Base-by-base conservation (phyloP, 805 yeast genomes). In the Candida nanaspora region DNA sequence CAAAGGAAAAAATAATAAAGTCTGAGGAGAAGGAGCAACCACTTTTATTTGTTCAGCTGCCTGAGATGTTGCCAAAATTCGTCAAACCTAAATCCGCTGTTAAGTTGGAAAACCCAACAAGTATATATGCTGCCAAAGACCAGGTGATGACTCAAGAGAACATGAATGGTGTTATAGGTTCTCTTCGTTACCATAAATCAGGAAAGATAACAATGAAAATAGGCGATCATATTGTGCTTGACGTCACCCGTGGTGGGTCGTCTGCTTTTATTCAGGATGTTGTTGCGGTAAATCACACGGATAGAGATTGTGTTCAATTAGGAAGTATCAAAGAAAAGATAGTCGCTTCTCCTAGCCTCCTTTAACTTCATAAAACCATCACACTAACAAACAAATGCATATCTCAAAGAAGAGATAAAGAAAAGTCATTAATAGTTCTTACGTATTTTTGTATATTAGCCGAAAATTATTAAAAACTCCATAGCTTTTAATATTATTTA, bases 181-280 rank as follows among this genome's bases (percentile, higher is more conserved):
- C 74, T 9, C 54, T 91, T 27, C 75, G 91, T 41, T 68, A 81
- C 35, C 96, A 89, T 58, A 76, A 80, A 52, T 86, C 96, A 1
- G 98, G 98, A 3, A 85, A 76, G 55, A 59, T 87, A 18, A 71
- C 94, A 3, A 72, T 89, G 59, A 73, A 77, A 44, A 64, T 91
- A 30, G 96, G 95, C 13, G 34, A 31, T n/a, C 74, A 78, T 39
- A 74, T 77, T 7, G 68, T 74, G 3, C 72, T 80, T 70, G 86
- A 82, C 42, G 78, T 88, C 19, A 67, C 79, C 4, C 72, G 75
- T 51, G 96, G 96, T 14, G 78, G 86, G 3, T 72, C 79, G 11
- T 59, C 84, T 6, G 69, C 74, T 4, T 80, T 87, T 46, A 62
- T 83, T 22, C 96, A 91, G 57, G 91, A 86, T 43, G 67, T 86